phyloP scores from a whole-genome alignment of 139 green algal genomes.

The Chlamydomonas asymmetrica region DNA sequence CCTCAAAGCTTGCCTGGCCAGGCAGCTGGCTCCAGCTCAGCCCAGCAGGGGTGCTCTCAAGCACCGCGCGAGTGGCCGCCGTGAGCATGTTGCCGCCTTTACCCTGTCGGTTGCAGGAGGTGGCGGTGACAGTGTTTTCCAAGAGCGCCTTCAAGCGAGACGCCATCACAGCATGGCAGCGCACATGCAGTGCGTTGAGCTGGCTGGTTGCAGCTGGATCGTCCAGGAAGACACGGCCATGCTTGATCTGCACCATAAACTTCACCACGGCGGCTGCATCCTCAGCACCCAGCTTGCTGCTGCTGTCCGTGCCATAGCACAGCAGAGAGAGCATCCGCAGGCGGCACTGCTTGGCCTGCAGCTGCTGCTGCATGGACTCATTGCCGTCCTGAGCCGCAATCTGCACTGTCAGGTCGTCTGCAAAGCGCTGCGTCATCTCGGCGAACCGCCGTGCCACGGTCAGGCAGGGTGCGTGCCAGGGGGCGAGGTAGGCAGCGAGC shows the following conservation, averaged over 20 bases:
- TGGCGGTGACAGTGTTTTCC: not conserved
- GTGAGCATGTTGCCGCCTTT: not conserved
- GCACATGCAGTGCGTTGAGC: slow-evolving; percentile 15
- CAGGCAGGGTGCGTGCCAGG: slow-evolving; percentile 4
- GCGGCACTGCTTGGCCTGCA: slow-evolving; percentile 26
- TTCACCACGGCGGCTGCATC: slow-evolving; percentile 13
- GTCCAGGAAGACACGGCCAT: slow-evolving; percentile 31
- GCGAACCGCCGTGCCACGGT: slow-evolving; percentile 41
- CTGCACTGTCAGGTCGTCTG: slow-evolving; percentile 33
- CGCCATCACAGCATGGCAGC: slow-evolving; percentile 18
- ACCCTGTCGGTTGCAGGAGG: not conserved
- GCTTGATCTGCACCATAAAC: slow-evolving; percentile 27
- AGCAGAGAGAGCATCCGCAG: slow-evolving; percentile 4
- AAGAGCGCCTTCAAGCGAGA: not conserved
- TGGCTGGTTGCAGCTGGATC: not conserved
- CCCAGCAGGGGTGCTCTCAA: not conserved
- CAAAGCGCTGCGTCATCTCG: slow-evolving; percentile 22
- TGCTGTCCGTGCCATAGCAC: slow-evolving; percentile 5
- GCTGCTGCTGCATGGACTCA: not conserved
- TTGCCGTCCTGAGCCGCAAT: not conserved
- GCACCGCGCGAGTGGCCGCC: not conserved
- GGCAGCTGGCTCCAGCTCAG: not conserved
- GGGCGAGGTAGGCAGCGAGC: slow-evolving; percentile 42
- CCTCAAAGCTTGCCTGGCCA: slow-evolving; percentile 29
- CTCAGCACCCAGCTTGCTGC: not conserved